Base-by-base conservation (phyloP, 768 basidiomycete genomes). In the Trametes gibbosa region DNA sequence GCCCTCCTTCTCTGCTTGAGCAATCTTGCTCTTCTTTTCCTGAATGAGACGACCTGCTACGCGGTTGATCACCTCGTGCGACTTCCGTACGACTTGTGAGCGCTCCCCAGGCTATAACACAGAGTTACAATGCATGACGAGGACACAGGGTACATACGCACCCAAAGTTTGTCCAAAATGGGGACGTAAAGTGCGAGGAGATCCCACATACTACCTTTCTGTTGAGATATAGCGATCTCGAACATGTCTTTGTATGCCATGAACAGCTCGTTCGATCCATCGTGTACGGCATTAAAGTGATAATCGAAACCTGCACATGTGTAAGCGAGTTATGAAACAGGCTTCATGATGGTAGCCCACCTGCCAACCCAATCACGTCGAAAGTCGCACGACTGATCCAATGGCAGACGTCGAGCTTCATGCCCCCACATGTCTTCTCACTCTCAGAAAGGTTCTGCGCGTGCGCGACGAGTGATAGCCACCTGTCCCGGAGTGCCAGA, bases 311-410 rank as follows among this genome's bases (percentile, higher is more conserved):
- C 91, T 92, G 29, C n/a, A 10, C n/a, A 6, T 13, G 5, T 12
- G 12, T 5, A 50, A 29, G 45, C 13, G 2, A 35, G 23, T 32
- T 56, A 39, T 14, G 16, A 4, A 39, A 32, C 17, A 14, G n/a
- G 37, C 27, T 14, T 27, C 37, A 63, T 3, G 25, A 19, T 16
- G 6, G 3, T 21, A 13, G 10, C 54, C 46, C 55, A 90, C 90
- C 90, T 41, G 93, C 90, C n/a, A 91, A 70, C 1, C 93, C 95
- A 64, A 97, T 93, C 43, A 95, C 86, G 70, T 96, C 95, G 66
- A 97, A 90, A 0, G 93, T 93, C 9, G 87, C 86, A 42, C 92
- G 81, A 62, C 86, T 89, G 34, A 95, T 72, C 88, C 89, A 95
- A 63, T 82, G 84, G 67, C 83, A 86, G 7, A 95, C 83, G 66